Percentiles rank a stretch among this genome's conserved stretches.
phyloP scores from a whole-genome alignment of 2,329 filamentous ascomycete genomes.

The Shiraia bambusicola region DNA sequence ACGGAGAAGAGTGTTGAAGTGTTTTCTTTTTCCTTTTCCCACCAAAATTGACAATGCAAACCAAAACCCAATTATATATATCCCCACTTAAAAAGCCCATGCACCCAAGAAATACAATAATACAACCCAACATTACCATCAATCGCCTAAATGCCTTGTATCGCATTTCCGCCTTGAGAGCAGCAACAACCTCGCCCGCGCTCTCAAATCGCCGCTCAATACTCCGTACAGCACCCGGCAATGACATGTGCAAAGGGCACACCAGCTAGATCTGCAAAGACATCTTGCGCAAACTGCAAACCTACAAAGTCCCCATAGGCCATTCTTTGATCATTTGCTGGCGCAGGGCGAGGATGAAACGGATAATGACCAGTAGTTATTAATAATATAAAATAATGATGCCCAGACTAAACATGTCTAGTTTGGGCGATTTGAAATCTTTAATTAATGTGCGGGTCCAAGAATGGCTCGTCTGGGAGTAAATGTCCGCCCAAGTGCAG shows the following conservation, averaged over 20 bases:
- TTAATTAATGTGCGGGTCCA: constrained; percentile 6
- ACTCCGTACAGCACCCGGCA: constrained; percentile 13
- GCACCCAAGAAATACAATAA: no score
- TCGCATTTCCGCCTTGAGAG: constrained; percentile 8
- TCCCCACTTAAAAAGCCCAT: no score
- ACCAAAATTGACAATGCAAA: no score
- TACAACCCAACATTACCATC: not conserved
- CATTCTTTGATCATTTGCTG: constrained; percentile 4
- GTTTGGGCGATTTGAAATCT: constrained; percentile 7
- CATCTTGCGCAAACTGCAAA: constrained; percentile 5
- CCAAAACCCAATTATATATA: no score
- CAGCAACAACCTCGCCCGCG: constrained; percentile 12
- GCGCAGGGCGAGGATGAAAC: constrained; percentile 8
- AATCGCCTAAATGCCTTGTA: not conserved
- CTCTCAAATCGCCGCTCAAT: constrained; percentile 10
- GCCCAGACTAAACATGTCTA: constrained; percentile 9
- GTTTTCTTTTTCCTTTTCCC: no score
- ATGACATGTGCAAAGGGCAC: constrained; percentile 11
- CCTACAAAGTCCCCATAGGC: constrained; percentile 7
- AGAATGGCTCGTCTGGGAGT: constrained; percentile 13
- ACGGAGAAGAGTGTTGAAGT: no score
- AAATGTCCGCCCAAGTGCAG: constrained; percentile 8
- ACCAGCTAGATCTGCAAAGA: constrained; percentile 10
- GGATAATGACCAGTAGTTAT: constrained; percentile 11
- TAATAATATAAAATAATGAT: constrained; percentile 12